These are phyloP conservation scores for Corchorus capsularis DNA, from an alignment of 345 rosid genomes.

Conservation along the genomic window DNA sequence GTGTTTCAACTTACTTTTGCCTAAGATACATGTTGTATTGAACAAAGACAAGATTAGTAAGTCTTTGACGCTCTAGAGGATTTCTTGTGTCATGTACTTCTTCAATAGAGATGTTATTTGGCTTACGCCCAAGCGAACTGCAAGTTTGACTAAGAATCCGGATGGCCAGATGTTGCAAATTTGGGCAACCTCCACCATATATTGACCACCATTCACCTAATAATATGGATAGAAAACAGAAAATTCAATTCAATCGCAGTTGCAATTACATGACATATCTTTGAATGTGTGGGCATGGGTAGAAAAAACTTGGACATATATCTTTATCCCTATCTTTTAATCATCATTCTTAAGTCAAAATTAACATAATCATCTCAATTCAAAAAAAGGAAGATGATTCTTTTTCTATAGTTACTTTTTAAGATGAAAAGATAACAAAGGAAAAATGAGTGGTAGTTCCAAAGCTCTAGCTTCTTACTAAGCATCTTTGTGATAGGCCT, in stretches of 20 bases:
- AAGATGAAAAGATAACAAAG: slow-evolving; percentile 5
- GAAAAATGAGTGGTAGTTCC: neutral
- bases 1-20: slow-evolving; percentile 50
- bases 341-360: neutral
- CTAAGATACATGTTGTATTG: slow-evolving; percentile 79
- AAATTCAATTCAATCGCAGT: neutral
- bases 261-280: neutral
- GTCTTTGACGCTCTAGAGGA: slow-evolving; percentile 69
- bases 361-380: neutral
- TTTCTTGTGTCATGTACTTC: slow-evolving; percentile 63
- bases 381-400: neutral
- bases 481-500: neutral
- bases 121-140: slow-evolving; percentile 46
- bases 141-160: slow-evolving; percentile 86
- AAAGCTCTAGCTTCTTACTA: neutral
- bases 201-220: slow-evolving; percentile 98
- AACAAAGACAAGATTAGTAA: slow-evolving; percentile 69
- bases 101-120: slow-evolving; percentile 41
- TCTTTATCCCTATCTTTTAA: neutral
- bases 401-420: neutral
- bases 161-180: slow-evolving; percentile 74
- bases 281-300: neutral
- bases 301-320: neutral
- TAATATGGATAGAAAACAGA: neutral
- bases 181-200: slow-evolving; percentile 87